phyloP scores from a whole-genome alignment of 2,329 filamentous ascomycete species.

The Neofusicoccum laricinum region DNA sequence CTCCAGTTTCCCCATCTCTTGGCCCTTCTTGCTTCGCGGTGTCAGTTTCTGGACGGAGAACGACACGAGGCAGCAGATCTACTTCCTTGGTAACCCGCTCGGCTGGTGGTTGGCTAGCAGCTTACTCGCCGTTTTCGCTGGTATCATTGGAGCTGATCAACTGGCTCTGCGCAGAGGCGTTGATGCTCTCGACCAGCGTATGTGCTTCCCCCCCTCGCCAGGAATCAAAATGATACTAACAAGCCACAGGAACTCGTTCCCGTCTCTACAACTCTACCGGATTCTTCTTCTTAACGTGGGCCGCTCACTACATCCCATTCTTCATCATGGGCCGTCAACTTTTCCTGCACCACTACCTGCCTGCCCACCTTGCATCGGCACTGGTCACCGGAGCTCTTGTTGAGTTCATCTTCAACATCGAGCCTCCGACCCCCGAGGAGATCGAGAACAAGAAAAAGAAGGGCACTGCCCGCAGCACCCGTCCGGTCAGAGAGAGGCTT shows the following conservation, averaged over 20 bases:
- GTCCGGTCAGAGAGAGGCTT: slow-evolving; percentile 79
- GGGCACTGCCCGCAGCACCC: slow-evolving; percentile 27
- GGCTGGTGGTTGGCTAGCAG: slow-evolving; percentile 97
- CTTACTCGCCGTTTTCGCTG: slow-evolving; percentile 86
- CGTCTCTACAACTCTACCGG: slow-evolving; percentile 97
- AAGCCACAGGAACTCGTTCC: slow-evolving; percentile 70
- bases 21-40: slow-evolving; percentile 94
- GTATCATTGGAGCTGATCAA: slow-evolving; percentile 89
- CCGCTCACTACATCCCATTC: slow-evolving; percentile 95
- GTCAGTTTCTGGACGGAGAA: slow-evolving; percentile 99
- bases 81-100: slow-evolving; percentile 94
- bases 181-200: slow-evolving; percentile 89
- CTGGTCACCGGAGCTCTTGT: slow-evolving; percentile 87
- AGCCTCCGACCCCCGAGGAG: slow-evolving; percentile 53
- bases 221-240: slow-evolving; percentile 30
- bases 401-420: slow-evolving; percentile 94
- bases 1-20: slow-evolving; percentile 89
- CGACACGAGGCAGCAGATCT: slow-evolving; percentile 93
- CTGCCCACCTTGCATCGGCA: slow-evolving; percentile 85
- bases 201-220: slow-evolving; percentile 44
- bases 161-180: slow-evolving; percentile 88
- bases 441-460: slow-evolving; percentile 36
- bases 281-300: slow-evolving; percentile 98
- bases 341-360: slow-evolving; percentile 96
- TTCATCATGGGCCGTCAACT: slow-evolving; percentile 97